Conservation (phyloP, 2,329 filamentous ascomycete genomes). For the Cyphellophora europaea region DNA sequence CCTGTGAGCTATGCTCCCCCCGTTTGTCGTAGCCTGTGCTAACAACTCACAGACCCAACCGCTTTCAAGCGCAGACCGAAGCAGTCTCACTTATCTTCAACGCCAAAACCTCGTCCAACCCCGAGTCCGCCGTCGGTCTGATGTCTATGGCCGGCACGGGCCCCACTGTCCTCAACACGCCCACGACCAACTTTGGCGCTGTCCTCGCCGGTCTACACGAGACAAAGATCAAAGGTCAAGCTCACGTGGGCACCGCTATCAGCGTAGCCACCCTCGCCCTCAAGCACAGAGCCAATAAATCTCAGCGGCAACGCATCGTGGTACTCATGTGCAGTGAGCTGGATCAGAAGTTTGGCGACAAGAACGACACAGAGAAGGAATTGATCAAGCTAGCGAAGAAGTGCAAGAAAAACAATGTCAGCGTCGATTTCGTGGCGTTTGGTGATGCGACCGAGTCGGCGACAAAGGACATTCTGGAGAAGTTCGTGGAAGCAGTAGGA, state of each 20-base stretch:
- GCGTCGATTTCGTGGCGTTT: constrained; percentile 90
- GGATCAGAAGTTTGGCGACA: constrained; percentile 19
- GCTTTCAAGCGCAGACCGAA: constrained; percentile 94
- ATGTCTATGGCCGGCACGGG: constrained; percentile 99
- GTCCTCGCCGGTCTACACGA: constrained; percentile 85
- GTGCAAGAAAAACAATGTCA: constrained; percentile 97
- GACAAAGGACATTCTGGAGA: constrained; percentile 77
- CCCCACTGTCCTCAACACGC: constrained; percentile 92
- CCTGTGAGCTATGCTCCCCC: constrained; percentile 36
- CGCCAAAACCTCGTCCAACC: constrained; percentile 88
- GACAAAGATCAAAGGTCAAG: constrained; percentile 84
- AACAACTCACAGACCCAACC: constrained; percentile 58
- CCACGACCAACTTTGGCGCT: constrained; percentile 93
- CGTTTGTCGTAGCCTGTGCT: not conserved
- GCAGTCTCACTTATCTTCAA: constrained; percentile 93
- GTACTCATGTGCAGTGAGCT: constrained; percentile 93
- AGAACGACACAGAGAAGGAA: constrained; percentile 74
- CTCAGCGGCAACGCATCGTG: constrained; percentile 91
- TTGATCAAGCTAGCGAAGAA: constrained; percentile 86
- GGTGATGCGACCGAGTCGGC: constrained; percentile 79
- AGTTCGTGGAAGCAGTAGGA: constrained; percentile 91
- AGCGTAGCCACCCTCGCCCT: constrained; percentile 87
- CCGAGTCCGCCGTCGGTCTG: constrained; percentile 90
- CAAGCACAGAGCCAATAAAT: constrained; percentile 97
- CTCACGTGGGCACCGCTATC: constrained; percentile 85